These are phyloP conservation scores for Parastagonospora avenae DNA, from an alignment of 2,329 filamentous ascomycete genomes.

Conservation along the genomic window DNA sequence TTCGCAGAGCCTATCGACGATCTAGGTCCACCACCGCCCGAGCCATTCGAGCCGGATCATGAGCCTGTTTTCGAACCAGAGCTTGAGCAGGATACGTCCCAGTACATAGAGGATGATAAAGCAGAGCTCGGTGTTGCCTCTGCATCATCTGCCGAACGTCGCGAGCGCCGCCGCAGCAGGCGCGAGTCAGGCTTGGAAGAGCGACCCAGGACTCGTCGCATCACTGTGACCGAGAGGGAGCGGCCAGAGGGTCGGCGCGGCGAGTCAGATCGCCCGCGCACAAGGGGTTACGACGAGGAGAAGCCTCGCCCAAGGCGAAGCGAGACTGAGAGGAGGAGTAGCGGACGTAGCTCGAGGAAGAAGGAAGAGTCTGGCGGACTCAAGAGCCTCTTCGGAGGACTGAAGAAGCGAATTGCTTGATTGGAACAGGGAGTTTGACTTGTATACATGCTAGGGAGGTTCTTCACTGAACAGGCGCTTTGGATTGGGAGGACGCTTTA, in stretches of 20 bases:
- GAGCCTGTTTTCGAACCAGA: slow-evolving; percentile 14
- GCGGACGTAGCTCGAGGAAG: slow-evolving; percentile 26
- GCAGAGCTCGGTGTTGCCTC: slow-evolving; percentile 32
- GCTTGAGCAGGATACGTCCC: slow-evolving; percentile 8
- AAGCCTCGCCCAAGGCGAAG: slow-evolving; percentile 25
- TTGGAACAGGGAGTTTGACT: not conserved
- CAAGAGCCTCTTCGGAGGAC: slow-evolving; percentile 38
- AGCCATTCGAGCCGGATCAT: slow-evolving; percentile 25
- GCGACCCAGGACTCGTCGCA: slow-evolving; percentile 35
- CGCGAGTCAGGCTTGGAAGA: slow-evolving; percentile 37
- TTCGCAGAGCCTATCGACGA: slow-evolving; percentile 21
- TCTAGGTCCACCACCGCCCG: slow-evolving; percentile 20
- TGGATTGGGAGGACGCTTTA: slow-evolving; percentile 17
- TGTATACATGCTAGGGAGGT: slow-evolving; percentile 4
- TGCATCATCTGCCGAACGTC: slow-evolving; percentile 35
- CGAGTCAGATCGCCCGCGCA: slow-evolving; percentile 34
- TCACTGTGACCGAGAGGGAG: slow-evolving; percentile 39
- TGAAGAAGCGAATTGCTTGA: slow-evolving; percentile 37
- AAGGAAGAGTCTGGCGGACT: slow-evolving; percentile 37
- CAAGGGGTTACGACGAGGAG: slow-evolving; percentile 31
- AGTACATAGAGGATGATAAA: slow-evolving; percentile 31
- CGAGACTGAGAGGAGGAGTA: slow-evolving; percentile 29
- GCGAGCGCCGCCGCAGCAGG: slow-evolving; percentile 28
- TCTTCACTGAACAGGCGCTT: slow-evolving; percentile 18
- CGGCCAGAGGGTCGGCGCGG: slow-evolving; percentile 32